Evolutionary conservation across 495 filamentous ascomycete species (phyloP).

Genomic region (Daldinia decipiens): DNA sequence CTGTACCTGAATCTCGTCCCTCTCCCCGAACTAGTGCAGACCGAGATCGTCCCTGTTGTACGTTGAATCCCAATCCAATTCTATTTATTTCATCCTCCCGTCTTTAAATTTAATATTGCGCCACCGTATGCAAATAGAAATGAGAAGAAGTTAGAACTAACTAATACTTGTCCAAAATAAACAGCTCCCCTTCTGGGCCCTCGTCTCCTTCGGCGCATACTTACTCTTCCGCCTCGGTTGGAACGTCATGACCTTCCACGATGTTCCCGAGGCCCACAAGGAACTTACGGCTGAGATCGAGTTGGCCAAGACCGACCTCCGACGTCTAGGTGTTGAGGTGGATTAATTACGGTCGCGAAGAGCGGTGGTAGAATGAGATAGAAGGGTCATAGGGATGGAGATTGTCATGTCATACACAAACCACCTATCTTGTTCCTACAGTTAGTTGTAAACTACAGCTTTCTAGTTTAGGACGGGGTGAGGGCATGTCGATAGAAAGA

Average conservation of each 20-base stretch:
- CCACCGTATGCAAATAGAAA: neutral
- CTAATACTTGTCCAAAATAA: neutral
- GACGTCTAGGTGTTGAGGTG: conserved; percentile 75
- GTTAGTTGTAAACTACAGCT: neutral
- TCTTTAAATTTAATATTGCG: neutral
- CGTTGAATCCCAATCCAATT: conserved; percentile 33
- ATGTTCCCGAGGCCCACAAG: conserved; percentile 89
- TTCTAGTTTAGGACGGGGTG: neutral
- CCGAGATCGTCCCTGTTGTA: conserved; percentile 78
- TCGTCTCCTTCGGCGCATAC: conserved; percentile 93
- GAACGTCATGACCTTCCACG: conserved; percentile 95
- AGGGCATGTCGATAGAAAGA: neutral
- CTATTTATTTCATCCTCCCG: neutral
- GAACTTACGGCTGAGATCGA: conserved; percentile 88
- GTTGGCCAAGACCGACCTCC: conserved; percentile 71
- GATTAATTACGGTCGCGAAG: conserved; percentile 55
- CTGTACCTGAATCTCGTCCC: conserved; percentile 87
- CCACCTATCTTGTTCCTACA: neutral
- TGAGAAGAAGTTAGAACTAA: conserved; percentile 3
- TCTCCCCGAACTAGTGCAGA: conserved; percentile 75
- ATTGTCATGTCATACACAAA: neutral
- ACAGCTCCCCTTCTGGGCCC: conserved; percentile 89
- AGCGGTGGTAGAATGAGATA: neutral
- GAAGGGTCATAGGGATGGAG: neutral
- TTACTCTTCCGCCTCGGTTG: conserved; percentile 89